Evolutionary conservation across 225 moss, liverwort and hornwort species (phyloP).

Genomic region (Marchantia polymorpha): DNA sequence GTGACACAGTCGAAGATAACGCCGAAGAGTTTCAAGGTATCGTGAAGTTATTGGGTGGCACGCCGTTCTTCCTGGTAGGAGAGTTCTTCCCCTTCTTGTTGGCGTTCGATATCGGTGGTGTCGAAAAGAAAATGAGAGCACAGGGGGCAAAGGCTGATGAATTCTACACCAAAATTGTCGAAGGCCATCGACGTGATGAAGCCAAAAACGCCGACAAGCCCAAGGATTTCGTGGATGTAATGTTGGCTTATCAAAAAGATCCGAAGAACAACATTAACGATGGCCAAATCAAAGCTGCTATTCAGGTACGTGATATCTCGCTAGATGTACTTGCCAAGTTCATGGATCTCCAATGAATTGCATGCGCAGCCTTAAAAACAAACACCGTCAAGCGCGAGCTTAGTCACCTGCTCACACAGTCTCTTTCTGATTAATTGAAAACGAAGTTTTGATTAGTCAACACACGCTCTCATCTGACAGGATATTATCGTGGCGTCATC

Average conservation of each 20-base stretch:
- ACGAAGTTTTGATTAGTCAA: no score
- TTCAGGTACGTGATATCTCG: neutral
- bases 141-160: neutral
- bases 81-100: neutral
- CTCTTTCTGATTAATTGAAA: neutral
- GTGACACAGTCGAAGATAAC: neutral
- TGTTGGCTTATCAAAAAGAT: neutral
- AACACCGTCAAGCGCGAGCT: no score
- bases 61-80: neutral
- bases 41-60: neutral
- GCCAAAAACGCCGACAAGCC: neutral
- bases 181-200: neutral
- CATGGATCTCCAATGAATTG: no score
- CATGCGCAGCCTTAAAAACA: no score
- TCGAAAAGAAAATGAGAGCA: no score
- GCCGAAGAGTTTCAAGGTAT: neutral
- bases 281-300: neutral
- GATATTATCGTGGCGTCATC: conserved; percentile 57
- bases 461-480: conserved; percentile 26
- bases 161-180: neutral
- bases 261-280: neutral
- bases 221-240: neutral
- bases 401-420: neutral
- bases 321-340: no score
- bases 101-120: neutral